Conservation (phyloP, 2,329 filamentous ascomycete species). For the Cladosporium sp. region DNA sequence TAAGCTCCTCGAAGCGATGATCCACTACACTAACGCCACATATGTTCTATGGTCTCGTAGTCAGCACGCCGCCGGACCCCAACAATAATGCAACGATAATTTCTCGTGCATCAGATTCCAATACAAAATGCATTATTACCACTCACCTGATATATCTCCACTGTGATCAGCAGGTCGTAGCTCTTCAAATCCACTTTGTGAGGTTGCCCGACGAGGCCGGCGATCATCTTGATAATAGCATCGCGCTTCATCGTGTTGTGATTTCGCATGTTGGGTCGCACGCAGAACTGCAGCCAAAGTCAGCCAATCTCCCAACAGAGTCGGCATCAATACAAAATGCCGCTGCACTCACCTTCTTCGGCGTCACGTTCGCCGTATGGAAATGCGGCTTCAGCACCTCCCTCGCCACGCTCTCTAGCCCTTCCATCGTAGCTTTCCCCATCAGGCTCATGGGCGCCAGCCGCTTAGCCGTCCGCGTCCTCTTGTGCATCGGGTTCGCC, state of each 20-base stretch:
- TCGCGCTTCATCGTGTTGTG: constrained; percentile 65
- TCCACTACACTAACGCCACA: constrained; percentile 77
- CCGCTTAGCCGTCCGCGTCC: constrained; percentile 56
- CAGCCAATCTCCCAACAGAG: not conserved
- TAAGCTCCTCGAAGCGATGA: constrained; percentile 67
- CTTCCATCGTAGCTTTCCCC: constrained; percentile 65
- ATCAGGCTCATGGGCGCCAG: constrained; percentile 57
- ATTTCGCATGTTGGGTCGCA: constrained; percentile 72
- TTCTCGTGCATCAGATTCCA: not conserved
- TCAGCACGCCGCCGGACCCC: not conserved
- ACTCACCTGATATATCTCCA: constrained; percentile 75
- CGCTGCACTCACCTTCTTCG: constrained; percentile 48
- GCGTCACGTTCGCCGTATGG: constrained; percentile 44
- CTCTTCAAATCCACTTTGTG: constrained; percentile 74
- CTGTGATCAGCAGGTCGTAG: constrained; percentile 74
- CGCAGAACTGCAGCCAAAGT: constrained; percentile 62
- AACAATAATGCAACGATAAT: not conserved
- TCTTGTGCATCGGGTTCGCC: constrained; percentile 47
- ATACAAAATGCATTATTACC: no score
- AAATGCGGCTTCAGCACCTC: constrained; percentile 63
- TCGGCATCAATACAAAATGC: not conserved
- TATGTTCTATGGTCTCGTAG: constrained; percentile 52
- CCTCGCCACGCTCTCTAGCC: constrained; percentile 61
- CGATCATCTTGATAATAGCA: constrained; percentile 67
- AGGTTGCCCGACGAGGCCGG: constrained; percentile 57